Evolutionary conservation across 2,329 filamentous ascomycete species (phyloP).

Genomic region (Trichophyton mentagrophytes): DNA sequence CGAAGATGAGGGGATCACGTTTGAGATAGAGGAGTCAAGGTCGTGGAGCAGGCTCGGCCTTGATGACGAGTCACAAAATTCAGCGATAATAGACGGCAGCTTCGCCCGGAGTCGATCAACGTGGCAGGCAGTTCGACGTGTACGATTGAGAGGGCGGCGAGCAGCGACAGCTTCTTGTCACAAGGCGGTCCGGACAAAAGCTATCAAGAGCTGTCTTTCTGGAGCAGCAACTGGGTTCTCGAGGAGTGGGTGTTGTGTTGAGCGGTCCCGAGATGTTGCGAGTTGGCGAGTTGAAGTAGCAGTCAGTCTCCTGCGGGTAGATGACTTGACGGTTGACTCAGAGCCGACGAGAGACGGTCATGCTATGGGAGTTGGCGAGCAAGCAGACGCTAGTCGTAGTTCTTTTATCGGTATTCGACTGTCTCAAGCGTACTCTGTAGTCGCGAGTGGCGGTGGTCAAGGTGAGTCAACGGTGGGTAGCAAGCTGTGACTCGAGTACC

Average conservation of each 20-base stretch:
- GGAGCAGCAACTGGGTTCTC: background rate
- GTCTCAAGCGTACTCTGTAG: too few relatives aligned
- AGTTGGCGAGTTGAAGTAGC: background rate
- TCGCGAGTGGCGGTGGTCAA: background rate
- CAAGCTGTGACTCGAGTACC: constrained; percentile 19
- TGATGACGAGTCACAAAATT: constrained; percentile 3
- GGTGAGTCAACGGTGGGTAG: constrained; percentile 17
- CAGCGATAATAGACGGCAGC: background rate
- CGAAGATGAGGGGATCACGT: background rate
- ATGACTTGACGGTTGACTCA: background rate
- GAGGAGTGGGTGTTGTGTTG: background rate
- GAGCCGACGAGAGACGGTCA: background rate
- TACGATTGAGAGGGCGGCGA: too few relatives aligned
- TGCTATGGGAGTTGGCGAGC: background rate
- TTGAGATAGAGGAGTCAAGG: background rate
- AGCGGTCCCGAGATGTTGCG: background rate
- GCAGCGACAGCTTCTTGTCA: too few relatives aligned
- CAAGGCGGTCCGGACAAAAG: too few relatives aligned
- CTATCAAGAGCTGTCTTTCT: too few relatives aligned
- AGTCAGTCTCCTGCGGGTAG: background rate
- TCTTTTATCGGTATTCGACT: background rate
- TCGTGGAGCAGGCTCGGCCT: background rate
- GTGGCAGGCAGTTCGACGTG: background rate
- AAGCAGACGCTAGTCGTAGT: background rate
- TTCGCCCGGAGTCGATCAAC: background rate